Conservation (phyloP, 495 filamentous ascomycete species). For the Xylaria intraflava region DNA sequence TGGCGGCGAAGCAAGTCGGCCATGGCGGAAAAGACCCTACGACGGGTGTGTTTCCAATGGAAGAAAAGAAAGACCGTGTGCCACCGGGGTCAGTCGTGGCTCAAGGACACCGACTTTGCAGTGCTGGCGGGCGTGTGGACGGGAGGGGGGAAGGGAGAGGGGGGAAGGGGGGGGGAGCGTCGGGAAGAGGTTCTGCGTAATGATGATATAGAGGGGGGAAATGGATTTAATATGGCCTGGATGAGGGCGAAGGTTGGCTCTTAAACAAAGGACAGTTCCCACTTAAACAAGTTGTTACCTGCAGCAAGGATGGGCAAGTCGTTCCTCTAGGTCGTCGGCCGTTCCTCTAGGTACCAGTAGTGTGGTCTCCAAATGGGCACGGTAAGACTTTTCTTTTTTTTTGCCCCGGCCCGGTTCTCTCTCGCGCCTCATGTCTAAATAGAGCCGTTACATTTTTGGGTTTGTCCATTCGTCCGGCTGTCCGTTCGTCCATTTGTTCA, state of each 20-base stretch:
- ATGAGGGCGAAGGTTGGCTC: neutral
- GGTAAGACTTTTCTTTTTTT: neutral
- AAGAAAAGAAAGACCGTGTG: neutral
- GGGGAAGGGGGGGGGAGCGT: neutral
- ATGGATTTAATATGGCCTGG: neutral
- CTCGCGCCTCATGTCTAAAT: too few relatives aligned
- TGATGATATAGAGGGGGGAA: neutral
- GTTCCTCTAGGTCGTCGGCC: too few relatives aligned
- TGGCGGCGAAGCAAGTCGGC: slow-evolving; percentile 33
- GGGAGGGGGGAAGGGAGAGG: neutral
- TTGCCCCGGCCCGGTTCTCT: neutral
- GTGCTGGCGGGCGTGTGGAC: neutral
- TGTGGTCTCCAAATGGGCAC: neutral
- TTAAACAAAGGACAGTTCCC: neutral
- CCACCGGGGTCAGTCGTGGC: neutral
- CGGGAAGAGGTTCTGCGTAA: neutral
- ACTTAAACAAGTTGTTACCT: neutral
- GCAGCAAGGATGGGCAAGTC: neutral
- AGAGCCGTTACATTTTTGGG: too few relatives aligned
- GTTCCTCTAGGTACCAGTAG: too few relatives aligned
- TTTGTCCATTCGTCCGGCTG: too few relatives aligned
- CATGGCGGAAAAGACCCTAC: slow-evolving; percentile 11
- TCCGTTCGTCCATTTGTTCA: too few relatives aligned
- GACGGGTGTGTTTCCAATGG: slow-evolving; percentile 3
- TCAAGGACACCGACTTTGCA: neutral